These are phyloP conservation scores for Exophiala sideris DNA, from an alignment of 2,329 filamentous ascomycete species.

Conservation along the genomic window DNA sequence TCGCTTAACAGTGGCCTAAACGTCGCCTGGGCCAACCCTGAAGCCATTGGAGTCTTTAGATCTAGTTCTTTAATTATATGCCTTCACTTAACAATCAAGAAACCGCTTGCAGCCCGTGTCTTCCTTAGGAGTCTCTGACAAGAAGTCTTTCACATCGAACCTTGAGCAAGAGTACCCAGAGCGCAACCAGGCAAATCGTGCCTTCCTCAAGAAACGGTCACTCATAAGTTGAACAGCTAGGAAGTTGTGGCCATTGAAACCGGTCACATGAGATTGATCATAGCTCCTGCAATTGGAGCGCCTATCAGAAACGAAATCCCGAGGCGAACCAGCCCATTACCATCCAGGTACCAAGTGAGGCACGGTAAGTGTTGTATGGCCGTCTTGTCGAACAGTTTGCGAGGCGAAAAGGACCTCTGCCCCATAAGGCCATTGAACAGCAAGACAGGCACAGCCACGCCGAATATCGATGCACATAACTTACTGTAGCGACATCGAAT, in stretches of 20 bases:
- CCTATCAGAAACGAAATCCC: not conserved
- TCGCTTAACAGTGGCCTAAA: too few relatives aligned
- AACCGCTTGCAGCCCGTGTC: too few relatives aligned
- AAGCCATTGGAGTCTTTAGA: too few relatives aligned
- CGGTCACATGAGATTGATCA: slow-evolving; percentile 36
- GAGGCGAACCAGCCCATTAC: slow-evolving; percentile 40
- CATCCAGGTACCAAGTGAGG: slow-evolving; percentile 44
- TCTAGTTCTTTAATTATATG: too few relatives aligned
- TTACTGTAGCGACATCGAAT: too few relatives aligned
- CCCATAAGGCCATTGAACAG: slow-evolving; percentile 14
- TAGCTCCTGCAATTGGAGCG: slow-evolving; percentile 42
- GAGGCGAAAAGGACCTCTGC: slow-evolving; percentile 35
- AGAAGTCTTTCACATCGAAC: not conserved
- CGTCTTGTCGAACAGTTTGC: slow-evolving; percentile 42
- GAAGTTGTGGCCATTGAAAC: not conserved
- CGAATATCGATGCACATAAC: slow-evolving; percentile 28
- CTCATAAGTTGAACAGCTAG: not conserved
- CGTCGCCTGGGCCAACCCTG: too few relatives aligned
- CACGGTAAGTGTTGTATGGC: slow-evolving; percentile 46
- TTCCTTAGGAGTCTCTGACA: not conserved
- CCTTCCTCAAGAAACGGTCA: not conserved
- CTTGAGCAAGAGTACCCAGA: not conserved
- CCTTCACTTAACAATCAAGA: too few relatives aligned
- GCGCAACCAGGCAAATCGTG: not conserved
- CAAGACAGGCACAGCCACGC: slow-evolving; percentile 24